These are phyloP conservation scores for Agastache rugosa DNA, from an alignment of 257 asterid species.

Conservation along the genomic window DNA sequence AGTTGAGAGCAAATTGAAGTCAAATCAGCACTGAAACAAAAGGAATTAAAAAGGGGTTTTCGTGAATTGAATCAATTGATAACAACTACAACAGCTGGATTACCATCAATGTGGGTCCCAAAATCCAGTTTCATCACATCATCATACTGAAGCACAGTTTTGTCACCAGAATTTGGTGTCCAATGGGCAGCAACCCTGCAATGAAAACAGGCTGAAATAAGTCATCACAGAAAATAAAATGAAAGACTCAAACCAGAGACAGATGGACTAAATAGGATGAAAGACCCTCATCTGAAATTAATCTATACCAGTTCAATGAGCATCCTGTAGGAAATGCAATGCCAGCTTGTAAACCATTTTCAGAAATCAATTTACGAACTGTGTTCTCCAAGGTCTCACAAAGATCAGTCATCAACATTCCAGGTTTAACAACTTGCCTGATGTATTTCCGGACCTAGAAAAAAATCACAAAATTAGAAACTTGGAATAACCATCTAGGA, in stretches of 20 bases:
- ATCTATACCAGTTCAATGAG: slow-evolving; percentile 82
- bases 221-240: not conserved
- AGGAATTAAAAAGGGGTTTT: not conserved
- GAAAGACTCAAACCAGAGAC: slow-evolving; percentile 25
- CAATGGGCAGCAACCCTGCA: slow-evolving; percentile 99
- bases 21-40: slow-evolving; percentile 2
- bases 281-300: slow-evolving; percentile 10
- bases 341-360: slow-evolving; percentile 98
- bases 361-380: slow-evolving; percentile 89
- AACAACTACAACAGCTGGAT: slow-evolving; percentile 29
- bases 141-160: slow-evolving; percentile 94
- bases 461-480: slow-evolving; percentile 24
- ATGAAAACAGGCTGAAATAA: slow-evolving; percentile 16
- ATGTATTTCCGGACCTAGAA: slow-evolving; percentile 86
- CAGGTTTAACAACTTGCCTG: slow-evolving; percentile 82
- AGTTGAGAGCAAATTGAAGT: slow-evolving; percentile 7
- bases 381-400: slow-evolving; percentile 97
- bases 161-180: slow-evolving; percentile 97
- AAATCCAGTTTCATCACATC: slow-evolving; percentile 99
- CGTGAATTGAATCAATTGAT: slow-evolving; percentile 19
- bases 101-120: slow-evolving; percentile 99
- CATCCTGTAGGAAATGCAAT: slow-evolving; percentile 99
- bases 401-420: slow-evolving; percentile 93
- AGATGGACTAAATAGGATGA: not conserved
- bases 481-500: not conserved